phyloP scores from a whole-genome alignment of 2,329 filamentous ascomycete species.

The Colletotrichum aenigma region DNA sequence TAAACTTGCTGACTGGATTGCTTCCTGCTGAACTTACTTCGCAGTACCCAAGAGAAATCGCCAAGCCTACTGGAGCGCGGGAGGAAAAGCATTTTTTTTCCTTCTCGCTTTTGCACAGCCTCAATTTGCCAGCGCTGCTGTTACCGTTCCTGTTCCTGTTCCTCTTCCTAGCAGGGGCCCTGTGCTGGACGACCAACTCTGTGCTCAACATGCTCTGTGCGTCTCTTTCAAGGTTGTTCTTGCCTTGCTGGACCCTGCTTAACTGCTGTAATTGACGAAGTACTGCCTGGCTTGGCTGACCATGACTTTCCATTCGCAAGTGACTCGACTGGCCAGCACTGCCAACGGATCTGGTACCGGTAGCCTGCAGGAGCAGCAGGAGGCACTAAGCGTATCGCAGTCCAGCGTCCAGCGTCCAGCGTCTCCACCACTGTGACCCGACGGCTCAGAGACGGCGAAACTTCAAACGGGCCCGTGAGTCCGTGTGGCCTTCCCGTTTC shows the following conservation, averaged over 20 bases:
- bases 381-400: background rate
- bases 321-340: background rate
- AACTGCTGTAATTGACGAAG: background rate
- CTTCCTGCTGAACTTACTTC: background rate
- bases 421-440: background rate
- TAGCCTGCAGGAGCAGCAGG: background rate
- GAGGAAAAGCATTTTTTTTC: background rate
- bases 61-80: slow-evolving; percentile 4
- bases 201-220: background rate
- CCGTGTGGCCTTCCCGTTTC: slow-evolving; percentile 21
- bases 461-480: slow-evolving; percentile 19
- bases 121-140: background rate
- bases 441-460: slow-evolving; percentile 14
- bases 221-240: background rate
- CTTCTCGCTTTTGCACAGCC: slow-evolving; percentile 13
- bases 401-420: background rate
- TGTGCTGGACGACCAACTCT: background rate
- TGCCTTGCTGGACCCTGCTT: background rate
- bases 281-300: background rate
- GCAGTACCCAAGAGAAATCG: background rate
- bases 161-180: background rate
- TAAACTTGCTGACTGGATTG: background rate
- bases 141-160: background rate
- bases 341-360: background rate
- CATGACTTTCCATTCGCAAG: background rate